phyloP scores from a whole-genome alignment of 2,329 filamentous ascomycete genomes.

The Aspergillus glaucus region DNA sequence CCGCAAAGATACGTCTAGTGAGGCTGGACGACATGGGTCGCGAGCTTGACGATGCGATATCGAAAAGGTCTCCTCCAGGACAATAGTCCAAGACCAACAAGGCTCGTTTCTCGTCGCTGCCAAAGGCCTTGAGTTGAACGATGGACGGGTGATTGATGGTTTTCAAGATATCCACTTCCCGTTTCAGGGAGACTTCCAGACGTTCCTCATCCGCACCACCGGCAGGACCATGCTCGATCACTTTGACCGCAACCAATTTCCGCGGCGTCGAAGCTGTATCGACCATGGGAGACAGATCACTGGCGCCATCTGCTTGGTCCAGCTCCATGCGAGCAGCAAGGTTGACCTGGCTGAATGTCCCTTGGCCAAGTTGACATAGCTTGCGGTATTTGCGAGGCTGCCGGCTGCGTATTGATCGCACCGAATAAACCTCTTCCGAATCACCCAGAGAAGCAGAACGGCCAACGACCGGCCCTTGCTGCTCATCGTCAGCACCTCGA shows the following conservation, averaged over 20 bases:
- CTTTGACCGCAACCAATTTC: conserved; percentile 86
- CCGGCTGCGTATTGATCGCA: conserved; percentile 58
- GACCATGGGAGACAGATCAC: conserved; percentile 7
- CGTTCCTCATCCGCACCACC: conserved; percentile 90
- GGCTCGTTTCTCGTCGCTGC: conserved; percentile 72
- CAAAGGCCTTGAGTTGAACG: conserved; percentile 87
- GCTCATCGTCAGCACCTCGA: conserved; percentile 49
- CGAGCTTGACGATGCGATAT: conserved; percentile 70
- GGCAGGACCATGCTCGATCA: conserved; percentile 89
- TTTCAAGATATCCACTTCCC: conserved; percentile 91
- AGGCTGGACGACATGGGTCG: conserved; percentile 62
- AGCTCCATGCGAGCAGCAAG: conserved; percentile 73
- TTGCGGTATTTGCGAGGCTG: conserved; percentile 74
- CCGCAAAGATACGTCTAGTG: conserved; percentile 79
- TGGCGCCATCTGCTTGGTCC: conserved; percentile 30
- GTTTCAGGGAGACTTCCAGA: conserved; percentile 86
- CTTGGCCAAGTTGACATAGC: conserved; percentile 75
- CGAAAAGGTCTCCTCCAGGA: conserved; percentile 89
- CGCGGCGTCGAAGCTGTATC: conserved; percentile 47
- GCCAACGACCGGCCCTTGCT: conserved; percentile 33
- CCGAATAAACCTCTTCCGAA: conserved; percentile 60
- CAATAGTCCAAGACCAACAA: conserved; percentile 87
- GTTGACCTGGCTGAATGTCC: conserved; percentile 92
- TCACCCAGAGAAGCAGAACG: conserved; percentile 12
- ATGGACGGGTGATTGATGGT: conserved; percentile 81